Percentiles rank a stretch among this genome's conserved stretches.
Evolutionary conservation across 208 protist genomes (phyloP).

Genomic region (Willaertia magna): DNA sequence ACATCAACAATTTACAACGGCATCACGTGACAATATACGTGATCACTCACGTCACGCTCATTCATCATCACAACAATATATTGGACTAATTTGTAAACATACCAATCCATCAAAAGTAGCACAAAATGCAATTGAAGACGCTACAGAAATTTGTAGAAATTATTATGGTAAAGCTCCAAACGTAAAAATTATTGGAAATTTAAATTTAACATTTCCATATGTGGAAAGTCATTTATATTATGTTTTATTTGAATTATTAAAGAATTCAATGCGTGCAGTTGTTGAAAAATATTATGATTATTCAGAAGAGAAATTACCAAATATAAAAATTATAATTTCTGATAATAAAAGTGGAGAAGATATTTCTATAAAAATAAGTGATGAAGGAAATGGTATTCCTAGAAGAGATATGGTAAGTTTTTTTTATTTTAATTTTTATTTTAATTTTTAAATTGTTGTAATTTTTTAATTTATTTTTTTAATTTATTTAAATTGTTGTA

Average conservation of each 20-base stretch:
- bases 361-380: slow-evolving; percentile 29
- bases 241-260: slow-evolving; percentile 80
- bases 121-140: slow-evolving; percentile 58
- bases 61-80: not conserved
- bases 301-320: slow-evolving; percentile 42
- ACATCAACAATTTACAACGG: not conserved
- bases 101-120: not conserved
- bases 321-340: slow-evolving; percentile 16
- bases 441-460: no score
- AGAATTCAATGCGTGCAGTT: slow-evolving; percentile 77
- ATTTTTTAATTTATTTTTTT: no score
- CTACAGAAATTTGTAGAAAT: slow-evolving; percentile 67
- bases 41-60: not conserved
- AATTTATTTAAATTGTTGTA: no score
- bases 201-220: slow-evolving; percentile 63
- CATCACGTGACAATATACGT: no score
- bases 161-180: slow-evolving; percentile 70
- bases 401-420: slow-evolving; percentile 23
- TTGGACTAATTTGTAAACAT: not conserved
- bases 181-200: slow-evolving; percentile 50
- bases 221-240: slow-evolving; percentile 81
- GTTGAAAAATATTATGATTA: slow-evolving; percentile 65
- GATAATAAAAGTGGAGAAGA: slow-evolving; percentile 23
- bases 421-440: no score
- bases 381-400: slow-evolving; percentile 36